These are phyloP conservation scores for Vitis vinifera DNA, from an alignment of 164 flowering plant genomes.

Conservation along the genomic window ASM3070453v1 NC_081815.1:9657001-9657500, in stretches of 20 bases:
- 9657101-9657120: background rate
- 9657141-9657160: conserved; percentile 38
- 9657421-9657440: conserved; percentile 95
- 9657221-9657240: conserved; percentile 56
- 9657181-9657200: conserved; percentile 5
- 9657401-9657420: conserved; percentile 85
- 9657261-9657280: conserved; percentile 86
- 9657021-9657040: background rate
- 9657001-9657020: conserved; percentile 18
- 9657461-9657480: conserved; percentile 83
- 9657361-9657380: background rate
- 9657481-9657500: conserved; percentile 76
- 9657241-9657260: conserved; percentile 70
- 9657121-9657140: background rate
- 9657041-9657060: conserved; percentile 16
- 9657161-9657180: conserved; percentile 31
- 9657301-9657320: conserved; percentile 35
- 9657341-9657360: background rate
- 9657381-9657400: background rate
- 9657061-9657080: conserved; percentile 26
- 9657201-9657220: background rate
- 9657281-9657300: conserved; percentile 89
- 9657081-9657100: background rate
- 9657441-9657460: conserved; percentile 97
- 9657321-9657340: background rate